Conservation (phyloP, 2,329 filamentous ascomycete species). For the Epichloe glyceriae region DNA sequence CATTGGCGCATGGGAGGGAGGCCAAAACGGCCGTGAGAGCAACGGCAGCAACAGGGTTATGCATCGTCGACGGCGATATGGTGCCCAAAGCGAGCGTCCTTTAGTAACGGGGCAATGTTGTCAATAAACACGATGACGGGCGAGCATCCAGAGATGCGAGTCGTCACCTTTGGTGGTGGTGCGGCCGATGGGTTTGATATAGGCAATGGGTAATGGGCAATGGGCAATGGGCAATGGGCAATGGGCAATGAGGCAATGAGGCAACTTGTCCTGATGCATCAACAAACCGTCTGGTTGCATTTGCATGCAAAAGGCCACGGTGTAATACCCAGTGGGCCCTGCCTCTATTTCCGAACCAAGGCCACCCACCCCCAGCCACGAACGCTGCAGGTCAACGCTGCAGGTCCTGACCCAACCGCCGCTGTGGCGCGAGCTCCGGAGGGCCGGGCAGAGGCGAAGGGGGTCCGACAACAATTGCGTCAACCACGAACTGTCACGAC, state of each 20-base stretch:
- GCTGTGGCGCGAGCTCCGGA: conserved; percentile 1
- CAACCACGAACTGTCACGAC: not conserved
- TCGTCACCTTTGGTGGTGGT: not conserved
- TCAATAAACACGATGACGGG: not conserved
- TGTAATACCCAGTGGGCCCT: too few species aligned
- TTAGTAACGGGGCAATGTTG: not conserved
- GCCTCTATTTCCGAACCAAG: not conserved
- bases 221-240: too few species aligned
- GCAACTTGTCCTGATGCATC: not conserved
- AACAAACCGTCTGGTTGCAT: too few species aligned
- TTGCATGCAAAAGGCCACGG: conserved; percentile 21
- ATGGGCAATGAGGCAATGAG: too few species aligned
- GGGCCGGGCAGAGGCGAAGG: too few species aligned
- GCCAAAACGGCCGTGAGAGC: conserved; percentile 46
- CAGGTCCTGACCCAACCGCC: not conserved
- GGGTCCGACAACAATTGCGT: too few species aligned
- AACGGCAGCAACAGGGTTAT: conserved; percentile 35
- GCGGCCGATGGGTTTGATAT: not conserved
- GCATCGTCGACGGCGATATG: conserved; percentile 27
- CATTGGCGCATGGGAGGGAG: conserved; percentile 49
- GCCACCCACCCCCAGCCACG: not conserved
- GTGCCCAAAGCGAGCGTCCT: not conserved
- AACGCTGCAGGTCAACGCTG: not conserved
- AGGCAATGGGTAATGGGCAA: not conserved
- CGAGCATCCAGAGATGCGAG: not conserved